Evolutionary conservation across 805 yeast species (phyloP), one percentile per base, ranked within the genome.

Genomic region (Huiozyma naganishii): DNA sequence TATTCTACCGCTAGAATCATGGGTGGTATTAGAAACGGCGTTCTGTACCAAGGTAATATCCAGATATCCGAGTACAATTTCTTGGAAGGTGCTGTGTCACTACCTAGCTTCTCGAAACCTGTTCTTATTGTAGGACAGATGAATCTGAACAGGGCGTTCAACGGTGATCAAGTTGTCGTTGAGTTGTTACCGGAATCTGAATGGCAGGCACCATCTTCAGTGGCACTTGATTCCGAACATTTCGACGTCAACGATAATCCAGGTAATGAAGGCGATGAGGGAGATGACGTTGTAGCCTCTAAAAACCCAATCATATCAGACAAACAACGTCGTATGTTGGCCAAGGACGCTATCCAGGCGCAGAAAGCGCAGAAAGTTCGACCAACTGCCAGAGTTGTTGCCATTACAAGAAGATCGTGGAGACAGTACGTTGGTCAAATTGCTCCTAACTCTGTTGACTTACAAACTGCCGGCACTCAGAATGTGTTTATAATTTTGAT

Each of bases 361-460:
- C 83, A 79, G 32, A 63, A 71, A 29, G 61, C 65, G 8, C 64
- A 61, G 39, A 74, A 74, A 49, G 61, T 81, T 23, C 88, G 83
- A 57, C 98, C 97, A n/a, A 90, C 98, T 0, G 97, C 95, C 2
- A 77, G 78, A 52, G 83, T 92, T 32, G 97, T 92, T 9, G 94
- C 95, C 29, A 74, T 92, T 27, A 69, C 80, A 36, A 82, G 86
- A 65, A 76, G 99, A 64, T 85, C 90, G 48, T 92, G 98, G 98
- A 76, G 98, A 61, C 79, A 80, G 51, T 92, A 89, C 58, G 98
- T 92, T 34, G 98, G 98, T 10, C 96, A 89, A 62, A 72, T 92
- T 48, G 81, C 90, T 2, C 82, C 87, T 37, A 73, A 79, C 33
- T 80, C 95, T 2, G 82, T 83, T 1, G 77, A 76, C 42, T 73